Base-by-base conservation (phyloP, 2,329 filamentous ascomycete species). In the Arthrobotrys megalospora region DNA sequence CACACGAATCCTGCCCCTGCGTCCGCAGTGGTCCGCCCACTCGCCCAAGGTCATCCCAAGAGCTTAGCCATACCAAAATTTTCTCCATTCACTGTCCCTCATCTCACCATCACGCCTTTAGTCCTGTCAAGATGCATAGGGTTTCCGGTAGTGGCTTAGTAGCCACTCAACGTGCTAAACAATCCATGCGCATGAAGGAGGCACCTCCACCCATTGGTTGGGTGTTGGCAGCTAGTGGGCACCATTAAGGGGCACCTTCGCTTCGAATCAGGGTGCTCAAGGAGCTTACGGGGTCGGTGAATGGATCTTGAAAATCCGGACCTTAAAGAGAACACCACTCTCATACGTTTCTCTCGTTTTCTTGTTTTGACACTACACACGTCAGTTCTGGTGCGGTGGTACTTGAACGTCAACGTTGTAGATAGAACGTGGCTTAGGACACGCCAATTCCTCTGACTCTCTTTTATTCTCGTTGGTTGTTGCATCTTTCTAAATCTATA, bases 401-500 rank as follows among this genome's bases (percentile, higher is more conserved):
- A 76, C 62, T 68, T 21, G 75, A 78, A 67, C 65, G 16, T 58
- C 55, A 70, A 52, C 68, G 75, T 72, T 72, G 75, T 78, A 72
- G 75, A 63, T 72, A 63, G 75, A 77, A 72, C 75, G 75, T 78
- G 75, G 75, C 75, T 78, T 55, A 68, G 75, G 75, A 78, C 75
- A 78, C 75, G 75, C 63, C 36, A 78, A 78, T 78, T 24, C 75
- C 67, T 78, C 53, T 78, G 75, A 36, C 75, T 68, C 45, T 78
- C 75, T 78, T 72, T 66, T 72, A 62, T 52, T 66, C 62, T 62
- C 28, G 38, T 64, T 62, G 32, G 58, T 64, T 53, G 48, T 68
- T 64, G 34, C 34, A 38, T 50, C 34, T 68, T 71, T 28, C 34
- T 14, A 6, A n/a, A 52, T 48, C 45, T 55, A 71, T 78, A 77